Percentiles rank a stretch among this genome's conserved stretches.
These are phyloP conservation scores for Trichoderma koningiopsis DNA, from an alignment of 2,329 filamentous ascomycete genomes.

Conservation along the genomic window DNA sequence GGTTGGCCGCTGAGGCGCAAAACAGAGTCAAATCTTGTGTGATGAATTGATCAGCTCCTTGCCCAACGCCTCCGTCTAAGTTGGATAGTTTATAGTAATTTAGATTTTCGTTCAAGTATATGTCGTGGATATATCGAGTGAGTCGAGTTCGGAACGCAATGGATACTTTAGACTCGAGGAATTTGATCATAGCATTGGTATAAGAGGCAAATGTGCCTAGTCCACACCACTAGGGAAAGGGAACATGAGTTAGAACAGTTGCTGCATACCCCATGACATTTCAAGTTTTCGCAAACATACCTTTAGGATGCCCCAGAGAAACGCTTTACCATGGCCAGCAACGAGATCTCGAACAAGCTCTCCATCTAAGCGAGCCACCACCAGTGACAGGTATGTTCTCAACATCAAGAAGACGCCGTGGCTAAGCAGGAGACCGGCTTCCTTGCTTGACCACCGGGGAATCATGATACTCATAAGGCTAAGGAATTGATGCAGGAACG, in stretches of 20 bases:
- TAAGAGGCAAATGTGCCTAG: constrained; percentile 93
- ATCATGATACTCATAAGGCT: constrained; percentile 98
- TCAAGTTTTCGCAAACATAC: constrained; percentile 39
- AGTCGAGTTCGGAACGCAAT: constrained; percentile 96
- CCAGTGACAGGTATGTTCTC: constrained; percentile 88
- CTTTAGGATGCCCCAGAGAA: constrained; percentile 86
- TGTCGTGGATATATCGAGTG: constrained; percentile 93
- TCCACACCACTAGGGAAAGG: constrained; percentile 71
- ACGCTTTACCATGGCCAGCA: constrained; percentile 86
- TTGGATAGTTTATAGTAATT: constrained; percentile 97
- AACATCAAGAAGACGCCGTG: constrained; percentile 89
- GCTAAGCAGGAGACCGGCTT: constrained; percentile 84
- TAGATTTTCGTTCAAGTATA: constrained; percentile 91
- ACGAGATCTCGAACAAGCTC: constrained; percentile 96
- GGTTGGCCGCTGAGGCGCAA: constrained; percentile 84
- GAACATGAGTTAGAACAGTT: neutral
- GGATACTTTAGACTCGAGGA: constrained; percentile 93
- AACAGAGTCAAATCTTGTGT: constrained; percentile 96
- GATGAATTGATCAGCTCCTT: constrained; percentile 94
- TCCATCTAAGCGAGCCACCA: constrained; percentile 90
- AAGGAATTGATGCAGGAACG: constrained; percentile 94
- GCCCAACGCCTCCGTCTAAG: constrained; percentile 87
- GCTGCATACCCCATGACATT: neutral
- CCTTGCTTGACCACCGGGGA: constrained; percentile 91
- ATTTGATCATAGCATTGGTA: constrained; percentile 99